Percentiles rank a stretch among this genome's conserved stretches.
Conservation (phyloP, 805 yeast species). For the Lipomyces spencermartinsiae region DNA sequence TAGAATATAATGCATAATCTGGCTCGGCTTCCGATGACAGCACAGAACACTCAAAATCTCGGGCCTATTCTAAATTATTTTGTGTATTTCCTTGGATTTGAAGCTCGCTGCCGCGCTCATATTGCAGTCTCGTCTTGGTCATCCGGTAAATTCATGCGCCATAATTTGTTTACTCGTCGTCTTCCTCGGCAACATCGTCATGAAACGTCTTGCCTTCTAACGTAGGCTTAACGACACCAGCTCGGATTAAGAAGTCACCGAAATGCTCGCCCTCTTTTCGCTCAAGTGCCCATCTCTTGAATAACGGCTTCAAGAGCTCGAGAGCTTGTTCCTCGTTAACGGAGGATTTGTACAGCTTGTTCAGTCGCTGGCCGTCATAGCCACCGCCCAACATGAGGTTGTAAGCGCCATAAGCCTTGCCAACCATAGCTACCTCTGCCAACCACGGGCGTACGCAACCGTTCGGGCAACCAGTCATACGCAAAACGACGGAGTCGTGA, state of each 20-base stretch:
- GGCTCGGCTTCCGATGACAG: too few species aligned
- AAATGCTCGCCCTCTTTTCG: constrained; percentile 91
- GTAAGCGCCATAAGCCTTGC: constrained; percentile 92
- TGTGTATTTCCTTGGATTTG: too few species aligned
- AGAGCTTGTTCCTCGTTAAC: constrained; percentile 90
- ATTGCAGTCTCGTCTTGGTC: too few species aligned
- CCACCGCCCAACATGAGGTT: constrained; percentile 97
- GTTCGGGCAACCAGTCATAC: constrained; percentile 99
- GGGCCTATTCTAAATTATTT: too few species aligned
- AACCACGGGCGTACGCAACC: constrained; percentile 99
- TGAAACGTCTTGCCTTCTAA: constrained; percentile 92
- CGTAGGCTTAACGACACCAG: constrained; percentile 85
- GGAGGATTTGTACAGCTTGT: constrained; percentile 86
- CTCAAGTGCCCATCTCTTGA: constrained; percentile 93
- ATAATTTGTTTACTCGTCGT: too few species aligned
- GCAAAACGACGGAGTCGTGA: constrained; percentile 92
- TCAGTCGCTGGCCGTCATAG: constrained; percentile 88
- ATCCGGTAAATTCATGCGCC: too few species aligned
- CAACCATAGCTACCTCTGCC: constrained; percentile 93
- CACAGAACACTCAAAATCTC: too few species aligned
- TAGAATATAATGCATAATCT: too few species aligned
- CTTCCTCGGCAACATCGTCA: constrained; percentile 84
- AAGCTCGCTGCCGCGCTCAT: too few species aligned
- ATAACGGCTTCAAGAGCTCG: constrained; percentile 76
- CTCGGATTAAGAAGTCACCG: constrained; percentile 90